Base-by-base conservation (phyloP, 148 eudicot species). In the Nepenthes gracilis region DNA sequence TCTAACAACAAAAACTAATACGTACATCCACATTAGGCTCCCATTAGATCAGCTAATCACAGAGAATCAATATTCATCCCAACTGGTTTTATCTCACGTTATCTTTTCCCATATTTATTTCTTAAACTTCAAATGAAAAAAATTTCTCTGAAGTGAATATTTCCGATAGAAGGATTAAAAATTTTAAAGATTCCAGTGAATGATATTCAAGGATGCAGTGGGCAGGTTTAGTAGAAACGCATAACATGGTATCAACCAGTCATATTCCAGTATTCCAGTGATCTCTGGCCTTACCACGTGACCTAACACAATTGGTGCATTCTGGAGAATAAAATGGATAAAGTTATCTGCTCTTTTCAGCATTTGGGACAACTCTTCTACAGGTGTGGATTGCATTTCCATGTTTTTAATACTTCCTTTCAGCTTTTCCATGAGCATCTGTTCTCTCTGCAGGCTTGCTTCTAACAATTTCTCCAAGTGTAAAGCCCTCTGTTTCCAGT, bases 241-340 rank as follows among this genome's bases (percentile, higher is more conserved):
- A 52, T 52, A 13, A 10, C 32, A 50, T 13, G 55, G 14, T 23
- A 23, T 23, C 23, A 1, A 52, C 2, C 55, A 36, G 43, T 2
- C 63, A 64, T 40, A 64, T 15, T 33, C 34, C 53, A 65, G 5
- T 43, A 65, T 37, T 32, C 36, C 35, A 47, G 13, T 38, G 15
- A 36, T 40, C 33, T 69, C 23, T 15, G 36, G 54, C 35, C 60
- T 72, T 82, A 90, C 97, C 95, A 85, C 86, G 66, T 91, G 96
- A 58, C 93, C 97, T 55, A 91, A 80, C 58, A 87, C 90, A 68
- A 90, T 85, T 6, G 97, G 97, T 58, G 97, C 93, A 72, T 80
- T 91, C 67, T 91, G 93, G 67, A 91, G 96, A 68, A 91, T 79
- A 65, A 91, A 87, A 69, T 91, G 93, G 64, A 91, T 76, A 54